Percentiles rank a stretch among this genome's conserved stretches.
Evolutionary conservation across 2,329 filamentous ascomycete species (phyloP).

Genomic region (Fusarium globosum): DNA sequence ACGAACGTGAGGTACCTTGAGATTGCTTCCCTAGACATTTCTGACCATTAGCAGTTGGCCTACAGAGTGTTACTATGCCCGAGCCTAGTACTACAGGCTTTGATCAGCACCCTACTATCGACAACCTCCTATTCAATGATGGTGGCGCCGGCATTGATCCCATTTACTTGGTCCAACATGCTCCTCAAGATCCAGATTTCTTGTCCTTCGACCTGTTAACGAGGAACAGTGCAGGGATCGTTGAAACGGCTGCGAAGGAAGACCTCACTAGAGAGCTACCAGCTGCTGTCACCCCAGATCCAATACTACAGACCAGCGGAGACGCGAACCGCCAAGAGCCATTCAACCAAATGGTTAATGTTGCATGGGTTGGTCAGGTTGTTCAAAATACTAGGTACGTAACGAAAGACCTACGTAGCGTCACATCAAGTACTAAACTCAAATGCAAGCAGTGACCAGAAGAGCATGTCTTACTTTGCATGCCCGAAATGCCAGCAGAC

Average conservation of each 20-base stretch:
- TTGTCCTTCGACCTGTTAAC: accelerated
- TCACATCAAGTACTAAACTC: neutral
- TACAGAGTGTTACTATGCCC: neutral
- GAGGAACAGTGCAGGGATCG: too few species aligned
- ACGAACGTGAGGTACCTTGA: neutral
- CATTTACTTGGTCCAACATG: neutral
- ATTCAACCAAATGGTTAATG: too few species aligned
- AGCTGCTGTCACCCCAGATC: neutral
- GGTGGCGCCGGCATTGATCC: neutral
- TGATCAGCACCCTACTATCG: neutral
- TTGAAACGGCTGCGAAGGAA: neutral
- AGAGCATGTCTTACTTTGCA: neutral
- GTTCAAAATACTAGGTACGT: neutral
- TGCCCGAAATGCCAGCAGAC: neutral
- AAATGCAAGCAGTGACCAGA: neutral
- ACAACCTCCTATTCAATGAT: neutral
- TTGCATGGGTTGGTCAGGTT: too few species aligned
- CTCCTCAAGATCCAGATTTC: neutral
- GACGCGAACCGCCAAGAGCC: accelerated
- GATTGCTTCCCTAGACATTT: accelerated
- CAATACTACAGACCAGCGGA: neutral
- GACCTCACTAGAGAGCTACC: neutral
- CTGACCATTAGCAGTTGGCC: neutral
- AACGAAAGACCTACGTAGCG: neutral
- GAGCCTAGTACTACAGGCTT: neutral